phyloP scores from a whole-genome alignment of 352 stramenopile genomes.

The Elongisporangium undulatum region DNA sequence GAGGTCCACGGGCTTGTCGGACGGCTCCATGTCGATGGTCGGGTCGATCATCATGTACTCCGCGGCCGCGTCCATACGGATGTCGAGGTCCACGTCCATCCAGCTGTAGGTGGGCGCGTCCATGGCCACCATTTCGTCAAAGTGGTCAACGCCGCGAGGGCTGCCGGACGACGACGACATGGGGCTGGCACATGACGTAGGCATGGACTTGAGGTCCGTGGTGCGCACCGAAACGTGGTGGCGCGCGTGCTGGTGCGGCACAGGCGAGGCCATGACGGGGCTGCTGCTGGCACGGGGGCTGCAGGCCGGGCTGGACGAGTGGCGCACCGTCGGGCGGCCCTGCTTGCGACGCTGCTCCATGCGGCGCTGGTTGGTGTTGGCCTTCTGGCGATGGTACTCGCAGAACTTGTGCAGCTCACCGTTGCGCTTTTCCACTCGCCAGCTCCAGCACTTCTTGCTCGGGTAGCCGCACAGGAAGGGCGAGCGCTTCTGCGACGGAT shows the following conservation, averaged over 20 bases:
- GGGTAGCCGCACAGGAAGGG: slow-evolving; percentile 64
- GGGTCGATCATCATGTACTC: slow-evolving; percentile 79
- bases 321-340: slow-evolving; percentile 18
- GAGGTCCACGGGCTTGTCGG: slow-evolving; percentile 64
- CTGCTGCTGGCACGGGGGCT: slow-evolving; percentile 13
- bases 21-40: slow-evolving; percentile 71
- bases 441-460: slow-evolving; percentile 84
- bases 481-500: slow-evolving; percentile 36
- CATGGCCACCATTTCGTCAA: slow-evolving; percentile 18
- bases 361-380: slow-evolving; percentile 79
- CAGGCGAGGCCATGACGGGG: slow-evolving; percentile 15
- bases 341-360: slow-evolving; percentile 82
- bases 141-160: slow-evolving; percentile 50
- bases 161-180: slow-evolving; percentile 24
- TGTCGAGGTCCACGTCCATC: slow-evolving; percentile 71
- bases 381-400: slow-evolving; percentile 82
- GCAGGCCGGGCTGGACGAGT: slow-evolving; percentile 15
- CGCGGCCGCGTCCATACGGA: slow-evolving; percentile 61
- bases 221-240: neutral
- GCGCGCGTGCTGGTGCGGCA: slow-evolving; percentile 3
- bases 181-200: slow-evolving; percentile 3
- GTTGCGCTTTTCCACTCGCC: slow-evolving; percentile 76
- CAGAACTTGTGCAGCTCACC: slow-evolving; percentile 84
- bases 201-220: neutral
- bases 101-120: slow-evolving; percentile 41